Conservation (phyloP, 371 early-diverging fungal species). For the Mortierella sp. region DNA sequence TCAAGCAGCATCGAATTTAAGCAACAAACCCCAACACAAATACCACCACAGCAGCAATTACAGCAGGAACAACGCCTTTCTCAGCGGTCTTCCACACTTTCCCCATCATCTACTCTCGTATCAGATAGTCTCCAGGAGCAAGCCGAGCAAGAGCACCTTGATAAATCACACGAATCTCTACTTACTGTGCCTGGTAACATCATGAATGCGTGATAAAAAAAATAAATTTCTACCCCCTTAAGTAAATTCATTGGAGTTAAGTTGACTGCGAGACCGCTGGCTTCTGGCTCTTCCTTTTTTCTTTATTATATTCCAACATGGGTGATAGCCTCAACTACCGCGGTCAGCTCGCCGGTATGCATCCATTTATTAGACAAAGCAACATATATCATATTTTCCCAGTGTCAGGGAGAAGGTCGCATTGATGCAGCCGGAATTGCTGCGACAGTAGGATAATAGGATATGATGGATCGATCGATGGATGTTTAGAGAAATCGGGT, state of each 20-base stretch:
- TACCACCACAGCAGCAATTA: background rate
- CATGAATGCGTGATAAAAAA: background rate
- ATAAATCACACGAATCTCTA: background rate
- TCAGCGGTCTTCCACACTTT: constrained; percentile 21
- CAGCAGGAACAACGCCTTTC: constrained; percentile 15
- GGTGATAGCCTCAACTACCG: constrained; percentile 45
- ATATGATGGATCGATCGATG: constrained; percentile 39
- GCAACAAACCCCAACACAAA: background rate
- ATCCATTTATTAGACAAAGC: constrained; percentile 3
- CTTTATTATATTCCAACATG: constrained; percentile 30
- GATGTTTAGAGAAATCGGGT: background rate
- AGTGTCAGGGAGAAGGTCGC: background rate
- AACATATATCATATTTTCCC: background rate
- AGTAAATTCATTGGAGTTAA: background rate
- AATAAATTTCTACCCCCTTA: constrained; percentile 12
- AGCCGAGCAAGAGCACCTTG: constrained; percentile 1
- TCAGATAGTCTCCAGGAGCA: constrained; percentile 23
- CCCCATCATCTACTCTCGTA: constrained; percentile 34
- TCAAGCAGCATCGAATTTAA: background rate
- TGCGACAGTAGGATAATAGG: background rate
- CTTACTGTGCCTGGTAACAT: background rate
- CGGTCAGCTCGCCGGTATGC: constrained; percentile 48
- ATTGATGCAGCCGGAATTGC: background rate
- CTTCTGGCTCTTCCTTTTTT: constrained; percentile 21
- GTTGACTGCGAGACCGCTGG: background rate